These are phyloP conservation scores for Forsythia suspensa DNA, from an alignment of 257 asterid genomes.

Conservation along the genomic window DNA sequence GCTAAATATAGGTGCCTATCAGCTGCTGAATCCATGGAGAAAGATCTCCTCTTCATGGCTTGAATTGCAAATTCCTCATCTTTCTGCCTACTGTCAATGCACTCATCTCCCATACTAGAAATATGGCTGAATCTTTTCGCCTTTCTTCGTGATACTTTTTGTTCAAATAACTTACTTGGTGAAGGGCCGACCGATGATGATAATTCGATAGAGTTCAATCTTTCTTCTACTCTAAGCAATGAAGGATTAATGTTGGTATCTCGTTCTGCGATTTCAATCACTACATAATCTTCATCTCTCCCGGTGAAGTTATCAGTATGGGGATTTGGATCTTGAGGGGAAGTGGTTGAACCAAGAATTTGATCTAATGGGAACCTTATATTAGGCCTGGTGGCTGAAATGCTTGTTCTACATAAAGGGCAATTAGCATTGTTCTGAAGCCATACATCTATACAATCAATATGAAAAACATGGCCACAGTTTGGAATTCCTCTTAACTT, in stretches of 20 bases:
- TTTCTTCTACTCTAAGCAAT: conserved; percentile 29
- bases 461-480: conserved; percentile 71
- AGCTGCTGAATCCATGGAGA: conserved; percentile 87
- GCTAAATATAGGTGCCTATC: conserved; percentile 64
- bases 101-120: conserved; percentile 81
- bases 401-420: conserved; percentile 73
- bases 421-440: conserved; percentile 87
- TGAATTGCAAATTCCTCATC: conserved; percentile 60
- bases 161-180: conserved; percentile 29
- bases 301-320: conserved; percentile 21
- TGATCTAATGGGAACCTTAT: conserved; percentile 25
- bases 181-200: conserved; percentile 34
- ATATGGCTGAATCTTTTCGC: conserved; percentile 31
- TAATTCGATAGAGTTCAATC: conserved; percentile 30
- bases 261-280: conserved; percentile 57
- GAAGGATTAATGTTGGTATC: conserved; percentile 20
- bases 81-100: conserved; percentile 56
- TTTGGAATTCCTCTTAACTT: conserved; percentile 68
- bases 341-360: conserved; percentile 31
- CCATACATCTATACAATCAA: conserved; percentile 93
- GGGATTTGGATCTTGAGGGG: conserved; percentile 34
- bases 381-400: conserved; percentile 37
- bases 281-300: conserved; percentile 69
- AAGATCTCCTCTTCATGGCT: conserved; percentile 71
- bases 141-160: conserved; percentile 28